Evolutionary conservation across 768 basidiomycete genomes (phyloP).

Genomic region (Obba rivulosa): DNA sequence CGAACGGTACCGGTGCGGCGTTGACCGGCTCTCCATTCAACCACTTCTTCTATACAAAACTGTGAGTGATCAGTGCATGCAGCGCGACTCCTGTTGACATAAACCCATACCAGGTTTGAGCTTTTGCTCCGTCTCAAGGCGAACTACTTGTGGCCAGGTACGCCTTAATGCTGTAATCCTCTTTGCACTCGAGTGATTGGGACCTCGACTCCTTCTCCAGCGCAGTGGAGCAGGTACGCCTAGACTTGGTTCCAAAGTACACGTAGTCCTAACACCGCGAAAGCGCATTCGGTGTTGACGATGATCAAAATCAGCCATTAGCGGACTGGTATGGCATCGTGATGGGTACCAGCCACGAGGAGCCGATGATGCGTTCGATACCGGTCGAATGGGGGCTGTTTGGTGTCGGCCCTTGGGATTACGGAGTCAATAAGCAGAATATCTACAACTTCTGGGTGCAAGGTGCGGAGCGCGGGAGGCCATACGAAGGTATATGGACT

Average conservation of each 20-base stretch:
- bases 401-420: conserved; percentile 59
- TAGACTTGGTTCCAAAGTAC: too few species aligned
- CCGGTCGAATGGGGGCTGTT: conserved; percentile 60
- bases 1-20: conserved; percentile 50
- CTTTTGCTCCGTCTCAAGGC: conserved; percentile 59
- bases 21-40: conserved; percentile 57
- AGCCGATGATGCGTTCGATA: conserved; percentile 70
- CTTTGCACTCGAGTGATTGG: too few species aligned
- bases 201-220: conserved; percentile 3
- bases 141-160: conserved; percentile 66
- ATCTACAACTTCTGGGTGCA: conserved; percentile 62
- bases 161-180: not conserved
- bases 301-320: conserved; percentile 52
- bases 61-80: conserved; percentile 31
- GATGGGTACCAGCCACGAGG: conserved; percentile 73
- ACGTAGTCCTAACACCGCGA: too few species aligned
- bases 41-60: conserved; percentile 49
- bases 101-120: conserved; percentile 45
- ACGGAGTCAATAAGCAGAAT: conserved; percentile 44
- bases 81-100: not conserved
- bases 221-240: conserved; percentile 33
- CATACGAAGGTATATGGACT: conserved; percentile 59
- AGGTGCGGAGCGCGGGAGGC: conserved; percentile 52
- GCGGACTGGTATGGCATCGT: conserved; percentile 64
- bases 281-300: conserved; percentile 51